Base-by-base conservation (phyloP, 2,329 filamentous ascomycete genomes). In the Scortechinia acanthostroma region DNA sequence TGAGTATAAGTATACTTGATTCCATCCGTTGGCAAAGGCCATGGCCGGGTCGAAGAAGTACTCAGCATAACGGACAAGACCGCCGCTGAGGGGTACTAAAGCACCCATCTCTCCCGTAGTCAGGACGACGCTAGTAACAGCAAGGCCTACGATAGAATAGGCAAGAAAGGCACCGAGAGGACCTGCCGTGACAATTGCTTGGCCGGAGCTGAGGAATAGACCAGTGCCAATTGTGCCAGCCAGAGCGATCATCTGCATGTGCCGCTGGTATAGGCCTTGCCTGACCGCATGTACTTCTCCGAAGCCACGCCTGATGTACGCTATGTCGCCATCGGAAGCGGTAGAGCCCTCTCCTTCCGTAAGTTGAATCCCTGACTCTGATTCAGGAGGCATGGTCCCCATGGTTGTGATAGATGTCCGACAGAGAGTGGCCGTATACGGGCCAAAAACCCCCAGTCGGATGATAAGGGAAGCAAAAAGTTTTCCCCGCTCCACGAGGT, bases 1-100 rank as follows among this genome's bases (percentile, higher is more conserved):
- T 13, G 72, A 64, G 51, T 79, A 80, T 2, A 74, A 74, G 52
- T 81, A 80, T 69, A 75, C 80, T 58, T 82, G 81, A 48, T 78
- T 79, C 74, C 74, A 79, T 1, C 73, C 76, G 30, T 66, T 63
- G 4, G 76, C 76, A 49, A 80, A 80, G n/a, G n/a, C n/a, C n/a
- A n/a, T n/a, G n/a, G 64, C 61, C 6, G 59, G 60, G 37, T 68
- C 63, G 15, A 61, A 56, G 46, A 64, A 66, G 30, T 57, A 48
- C 40, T 59, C 59, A 2, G 57, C 53, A 43, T 64, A 59, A 16
- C 61, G 58, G 22, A 65, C 54, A 22, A 67, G 52, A 5, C 57
- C 60, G 15, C 65, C 65, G 10, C 54, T 62, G 3, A 65, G 54
- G 10, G 65, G 65, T 19, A 59, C 56, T 20, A 66, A 49, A 2